Percentiles rank a stretch among this genome's conserved stretches.
phyloP scores from a whole-genome alignment of 164 flowering plant genomes.

The Berberis vulgaris region DNA sequence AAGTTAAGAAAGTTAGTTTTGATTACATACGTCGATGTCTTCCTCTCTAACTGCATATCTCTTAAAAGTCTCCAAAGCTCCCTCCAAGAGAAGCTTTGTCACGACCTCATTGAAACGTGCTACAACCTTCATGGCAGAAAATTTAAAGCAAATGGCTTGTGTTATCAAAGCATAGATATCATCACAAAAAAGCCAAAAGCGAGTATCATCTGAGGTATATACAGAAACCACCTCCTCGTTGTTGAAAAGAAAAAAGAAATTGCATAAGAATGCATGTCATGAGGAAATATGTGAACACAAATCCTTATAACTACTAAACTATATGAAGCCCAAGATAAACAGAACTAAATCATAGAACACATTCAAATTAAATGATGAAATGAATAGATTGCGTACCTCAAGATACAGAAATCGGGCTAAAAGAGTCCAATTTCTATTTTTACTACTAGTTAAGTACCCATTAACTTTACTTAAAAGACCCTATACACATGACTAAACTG shows the following conservation, averaged over 20 bases:
- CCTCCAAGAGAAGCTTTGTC: conserved; percentile 75
- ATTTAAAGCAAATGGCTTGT: background rate
- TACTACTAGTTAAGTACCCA: too few relatives aligned
- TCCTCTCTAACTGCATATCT: conserved; percentile 74
- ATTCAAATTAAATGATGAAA: too few relatives aligned
- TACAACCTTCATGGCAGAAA: conserved; percentile 47
- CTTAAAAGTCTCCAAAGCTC: conserved; percentile 82
- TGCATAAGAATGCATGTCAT: background rate
- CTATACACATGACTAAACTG: too few relatives aligned
- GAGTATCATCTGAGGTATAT: background rate
- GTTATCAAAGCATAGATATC: background rate
- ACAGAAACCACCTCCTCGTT: too few relatives aligned
- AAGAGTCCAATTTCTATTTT: too few relatives aligned
- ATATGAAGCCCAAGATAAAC: too few relatives aligned
- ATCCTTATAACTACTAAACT: too few relatives aligned
- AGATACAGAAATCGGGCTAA: too few relatives aligned
- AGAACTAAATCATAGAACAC: too few relatives aligned
- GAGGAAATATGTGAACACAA: background rate
- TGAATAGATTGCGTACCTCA: too few relatives aligned
- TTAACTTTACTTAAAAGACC: too few relatives aligned
- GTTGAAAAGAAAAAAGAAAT: background rate
- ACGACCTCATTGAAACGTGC: conserved; percentile 91
- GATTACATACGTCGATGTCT: conserved; percentile 61
- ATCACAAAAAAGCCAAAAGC: background rate
- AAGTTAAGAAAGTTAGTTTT: too few relatives aligned